Base-by-base conservation (phyloP, 2,329 filamentous ascomycete genomes). In the Penicillium sp. region DNA sequence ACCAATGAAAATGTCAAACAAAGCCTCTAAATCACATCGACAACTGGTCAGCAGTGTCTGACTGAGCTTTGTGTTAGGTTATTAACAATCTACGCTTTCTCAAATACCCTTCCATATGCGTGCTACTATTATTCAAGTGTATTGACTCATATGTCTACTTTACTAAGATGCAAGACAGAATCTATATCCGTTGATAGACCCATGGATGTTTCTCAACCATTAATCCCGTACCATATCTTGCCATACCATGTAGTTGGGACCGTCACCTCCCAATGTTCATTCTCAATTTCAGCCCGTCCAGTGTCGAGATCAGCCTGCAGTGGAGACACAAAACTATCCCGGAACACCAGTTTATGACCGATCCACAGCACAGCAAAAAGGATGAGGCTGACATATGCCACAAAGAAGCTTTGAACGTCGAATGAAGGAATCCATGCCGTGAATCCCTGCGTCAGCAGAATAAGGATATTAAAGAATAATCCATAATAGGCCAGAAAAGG, bases 191-290 rank as follows among this genome's bases (percentile, higher is more conserved):
- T n/a, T n/a, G n/a, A n/a, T n/a, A n/a, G n/a, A 14, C 14, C 14
- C 3, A 44, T 24, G 10, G 11, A 48, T n/a, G 11, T 11, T n/a
- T 11, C 10, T 49, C 21, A 57, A 33, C 55, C 55, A 39, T 53
- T 57, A 8, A 60, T 35, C 22, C 43, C 19, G 37, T 53, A n/a
- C 58, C 58, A 60, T 26, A 58, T 13, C 19, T 60, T 58, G 11
- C 58, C 58, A 27, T 60, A 58, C 58, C 58, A 60, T 19, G 58
- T 60, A 5, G 58, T 60, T 22, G 58, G 58, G 22, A 52, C 43
- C n/a, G 31, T 43, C 24, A 55, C 55, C 26, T 58, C 58, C 58
- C 58, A 60, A 35, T 60, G 52, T 24, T 60, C 52, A 48, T 53
- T 55, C 22, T 60, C 58, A 51, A 60, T 46, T n/a, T 60, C 58